A percentile compares a stretch with the other conserved stretches of the same genome.
These are phyloP conservation scores for Gloeopeniophorella convolvens DNA, from an alignment of 768 basidiomycete genomes.

Conservation along the genomic window DNA sequence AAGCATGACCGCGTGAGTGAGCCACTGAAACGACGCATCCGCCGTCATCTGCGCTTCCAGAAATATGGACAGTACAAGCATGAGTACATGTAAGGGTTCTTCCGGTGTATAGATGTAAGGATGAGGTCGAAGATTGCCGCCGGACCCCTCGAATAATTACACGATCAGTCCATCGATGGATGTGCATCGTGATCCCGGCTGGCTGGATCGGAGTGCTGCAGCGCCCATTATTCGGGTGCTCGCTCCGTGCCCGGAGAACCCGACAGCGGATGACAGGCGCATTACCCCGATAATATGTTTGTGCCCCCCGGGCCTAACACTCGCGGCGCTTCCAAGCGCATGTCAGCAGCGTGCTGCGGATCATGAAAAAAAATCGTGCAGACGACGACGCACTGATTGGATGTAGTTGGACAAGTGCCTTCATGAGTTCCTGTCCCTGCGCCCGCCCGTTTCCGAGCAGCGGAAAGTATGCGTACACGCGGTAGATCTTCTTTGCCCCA, in stretches of 20 bases:
- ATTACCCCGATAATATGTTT: conserved; percentile 19
- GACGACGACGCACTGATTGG: conserved; percentile 16
- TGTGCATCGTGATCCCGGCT: conserved; percentile 17
- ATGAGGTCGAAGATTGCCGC: conserved; percentile 10
- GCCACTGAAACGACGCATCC: conserved; percentile 12
- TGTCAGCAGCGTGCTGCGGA: conserved; percentile 16
- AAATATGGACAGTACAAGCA: conserved; percentile 12
- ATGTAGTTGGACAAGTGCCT: conserved; percentile 18
- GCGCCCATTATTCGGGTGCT: conserved; percentile 18
- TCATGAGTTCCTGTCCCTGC: conserved; percentile 18
- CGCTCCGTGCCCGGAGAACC: conserved; percentile 15
- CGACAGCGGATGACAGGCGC: conserved; percentile 10
- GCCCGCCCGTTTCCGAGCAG: conserved; percentile 19
- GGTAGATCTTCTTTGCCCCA: conserved; percentile 16
- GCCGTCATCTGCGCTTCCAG: conserved; percentile 8
- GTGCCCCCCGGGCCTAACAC: conserved; percentile 18
- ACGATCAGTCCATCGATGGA: conserved; percentile 17
- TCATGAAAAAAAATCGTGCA: conserved; percentile 1
- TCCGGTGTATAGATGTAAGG: conserved; percentile 1
- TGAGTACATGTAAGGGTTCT: conserved; percentile 12
- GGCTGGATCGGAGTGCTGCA: conserved; percentile 16
- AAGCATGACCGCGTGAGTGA: conserved; percentile 3
- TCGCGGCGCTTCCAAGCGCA: conserved; percentile 14
- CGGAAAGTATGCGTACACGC: conserved; percentile 18
- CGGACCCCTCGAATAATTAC: conserved; percentile 13